Conservation (phyloP, 129 eudicot genomes). For the Artemisia annua region DNA sequence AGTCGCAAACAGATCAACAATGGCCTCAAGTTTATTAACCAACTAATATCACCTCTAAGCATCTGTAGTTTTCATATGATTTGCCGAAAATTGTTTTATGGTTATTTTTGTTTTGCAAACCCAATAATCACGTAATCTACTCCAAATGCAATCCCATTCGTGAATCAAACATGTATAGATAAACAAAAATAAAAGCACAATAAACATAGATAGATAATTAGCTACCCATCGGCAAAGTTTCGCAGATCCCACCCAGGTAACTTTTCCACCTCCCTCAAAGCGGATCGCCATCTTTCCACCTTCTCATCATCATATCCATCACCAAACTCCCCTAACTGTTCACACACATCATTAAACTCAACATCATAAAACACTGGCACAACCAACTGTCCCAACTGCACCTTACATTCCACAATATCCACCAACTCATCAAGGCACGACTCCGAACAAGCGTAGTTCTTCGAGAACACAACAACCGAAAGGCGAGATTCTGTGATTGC, state of each 20-base stretch:
- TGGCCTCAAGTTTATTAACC: background rate
- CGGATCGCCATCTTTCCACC: conserved; percentile 23
- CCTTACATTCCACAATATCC: conserved; percentile 10
- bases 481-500: conserved; percentile 16
- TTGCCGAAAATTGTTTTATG: no score
- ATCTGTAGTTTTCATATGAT: no score
- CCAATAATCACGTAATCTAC: no score
- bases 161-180: background rate
- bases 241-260: conserved; percentile 25
- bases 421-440: conserved; percentile 22
- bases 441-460: conserved; percentile 11
- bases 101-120: no score
- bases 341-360: conserved; percentile 6
- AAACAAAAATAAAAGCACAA: background rate
- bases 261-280: conserved; percentile 2
- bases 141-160: background rate
- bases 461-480: conserved; percentile 17
- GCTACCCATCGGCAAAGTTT: conserved; percentile 11
- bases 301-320: conserved; percentile 16
- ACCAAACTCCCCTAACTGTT: conserved; percentile 13
- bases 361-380: conserved; percentile 10
- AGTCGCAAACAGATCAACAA: conserved; percentile 18
- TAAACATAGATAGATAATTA: background rate
- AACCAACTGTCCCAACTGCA: conserved; percentile 7
- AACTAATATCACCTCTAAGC: no score